Evolutionary conservation across 1,139 yeast genomes (phyloP).

Genomic region (Ogataea hybrid): DNA sequence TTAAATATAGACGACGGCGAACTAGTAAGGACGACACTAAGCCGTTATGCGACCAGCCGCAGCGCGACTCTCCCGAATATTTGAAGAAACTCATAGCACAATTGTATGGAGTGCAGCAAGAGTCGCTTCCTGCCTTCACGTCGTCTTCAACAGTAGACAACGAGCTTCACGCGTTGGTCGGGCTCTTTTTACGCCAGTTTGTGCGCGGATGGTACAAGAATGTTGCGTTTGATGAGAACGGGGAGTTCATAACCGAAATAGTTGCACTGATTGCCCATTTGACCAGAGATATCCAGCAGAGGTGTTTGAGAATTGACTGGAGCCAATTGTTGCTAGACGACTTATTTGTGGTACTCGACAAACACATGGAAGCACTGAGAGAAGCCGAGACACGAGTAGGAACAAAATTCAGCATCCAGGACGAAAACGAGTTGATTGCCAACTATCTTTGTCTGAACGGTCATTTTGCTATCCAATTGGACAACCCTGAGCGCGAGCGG

Average conservation of each 20-base stretch:
- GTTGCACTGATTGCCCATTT: slow-evolving; percentile 38
- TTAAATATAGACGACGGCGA: slow-evolving; percentile 6
- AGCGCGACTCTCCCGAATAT: slow-evolving; percentile 21
- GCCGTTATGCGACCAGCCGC: background rate
- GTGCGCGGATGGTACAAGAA: slow-evolving; percentile 44
- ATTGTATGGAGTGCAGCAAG: slow-evolving; percentile 16
- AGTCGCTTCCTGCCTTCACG: slow-evolving; percentile 23
- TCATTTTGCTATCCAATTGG: slow-evolving; percentile 21
- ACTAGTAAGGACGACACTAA: background rate
- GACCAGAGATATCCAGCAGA: slow-evolving; percentile 36
- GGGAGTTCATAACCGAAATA: slow-evolving; percentile 39
- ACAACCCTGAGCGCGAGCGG: slow-evolving; percentile 25
- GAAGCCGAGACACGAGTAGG: slow-evolving; percentile 10
- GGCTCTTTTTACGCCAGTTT: slow-evolving; percentile 43
- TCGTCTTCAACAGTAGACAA: slow-evolving; percentile 33
- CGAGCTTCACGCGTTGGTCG: slow-evolving; percentile 43
- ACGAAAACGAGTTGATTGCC: slow-evolving; percentile 12
- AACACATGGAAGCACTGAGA: slow-evolving; percentile 19
- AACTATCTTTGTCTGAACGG: slow-evolving; percentile 19
- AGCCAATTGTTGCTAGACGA: slow-evolving; percentile 40
- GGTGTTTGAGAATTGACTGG: slow-evolving; percentile 34
- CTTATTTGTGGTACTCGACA: slow-evolving; percentile 37
- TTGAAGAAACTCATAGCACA: slow-evolving; percentile 14
- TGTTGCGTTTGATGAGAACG: slow-evolving; percentile 37
- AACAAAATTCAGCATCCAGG: slow-evolving; percentile 12